Percentiles rank a stretch among this genome's conserved stretches.
phyloP scores from a whole-genome alignment of 768 basidiomycete species.

The Tulasnella sp. region DNA sequence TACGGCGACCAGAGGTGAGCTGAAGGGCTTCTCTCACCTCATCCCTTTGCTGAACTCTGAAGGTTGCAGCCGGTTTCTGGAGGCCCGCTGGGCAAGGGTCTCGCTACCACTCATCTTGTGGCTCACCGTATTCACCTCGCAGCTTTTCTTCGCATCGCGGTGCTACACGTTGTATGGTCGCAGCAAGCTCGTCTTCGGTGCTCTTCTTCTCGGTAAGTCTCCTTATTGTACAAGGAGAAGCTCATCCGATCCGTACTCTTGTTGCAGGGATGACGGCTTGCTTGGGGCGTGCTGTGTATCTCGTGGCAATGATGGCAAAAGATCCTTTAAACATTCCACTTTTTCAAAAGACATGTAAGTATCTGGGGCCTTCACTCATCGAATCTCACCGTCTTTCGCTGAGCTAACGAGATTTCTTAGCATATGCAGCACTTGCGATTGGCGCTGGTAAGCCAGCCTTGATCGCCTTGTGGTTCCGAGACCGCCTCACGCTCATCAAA shows the following conservation, averaged over 20 bases:
- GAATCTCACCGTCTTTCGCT: neutral
- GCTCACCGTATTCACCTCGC: neutral
- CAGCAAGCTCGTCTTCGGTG: neutral
- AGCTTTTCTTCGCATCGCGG: slow-evolving; percentile 10
- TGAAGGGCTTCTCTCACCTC: neutral
- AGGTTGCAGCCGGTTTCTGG: neutral
- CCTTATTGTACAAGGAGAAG: neutral
- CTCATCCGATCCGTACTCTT: neutral
- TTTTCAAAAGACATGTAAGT: neutral
- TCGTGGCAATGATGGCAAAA: neutral
- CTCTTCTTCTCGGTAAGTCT: neutral
- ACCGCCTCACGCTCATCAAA: neutral
- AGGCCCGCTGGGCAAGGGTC: neutral
- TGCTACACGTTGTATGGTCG: neutral
- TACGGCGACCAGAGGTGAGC: neutral
- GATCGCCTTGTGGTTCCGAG: neutral
- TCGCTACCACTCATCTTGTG: neutral
- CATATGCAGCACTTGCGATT: neutral
- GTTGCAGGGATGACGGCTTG: neutral
- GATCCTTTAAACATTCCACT: neutral
- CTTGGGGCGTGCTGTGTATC: neutral
- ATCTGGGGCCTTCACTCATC: neutral
- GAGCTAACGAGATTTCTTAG: neutral
- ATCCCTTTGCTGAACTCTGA: neutral
- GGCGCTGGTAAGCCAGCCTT: neutral